These are phyloP conservation scores for Pichia paraexigua DNA, from an alignment of 805 yeast species.

Conservation along the genomic window DNA sequence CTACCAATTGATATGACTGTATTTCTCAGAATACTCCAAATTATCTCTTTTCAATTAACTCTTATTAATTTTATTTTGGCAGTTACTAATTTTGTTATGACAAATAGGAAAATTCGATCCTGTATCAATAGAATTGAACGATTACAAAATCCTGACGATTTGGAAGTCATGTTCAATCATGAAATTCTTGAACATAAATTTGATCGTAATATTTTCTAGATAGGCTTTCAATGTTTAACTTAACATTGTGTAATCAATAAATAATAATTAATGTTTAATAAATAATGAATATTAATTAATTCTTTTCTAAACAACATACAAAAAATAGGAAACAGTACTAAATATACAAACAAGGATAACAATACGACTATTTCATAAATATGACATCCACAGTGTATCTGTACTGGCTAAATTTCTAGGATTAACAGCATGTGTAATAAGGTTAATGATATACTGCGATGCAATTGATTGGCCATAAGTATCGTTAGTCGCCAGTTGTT, in stretches of 20 bases:
- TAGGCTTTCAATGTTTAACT: background rate
- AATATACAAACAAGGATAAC: background rate
- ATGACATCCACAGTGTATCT: conserved; percentile 94
- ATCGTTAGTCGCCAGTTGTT: conserved; percentile 54
- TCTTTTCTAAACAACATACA: background rate
- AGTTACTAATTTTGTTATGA: conserved; percentile 17
- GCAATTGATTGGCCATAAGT: conserved; percentile 61
- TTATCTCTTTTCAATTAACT: conserved; percentile 18
- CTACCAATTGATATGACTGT: conserved; percentile 6
- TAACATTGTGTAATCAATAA: background rate
- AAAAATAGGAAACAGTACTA: background rate
- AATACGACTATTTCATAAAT: conserved; percentile 38
- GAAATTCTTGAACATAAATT: conserved; percentile 14
- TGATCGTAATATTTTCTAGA: conserved; percentile 16
- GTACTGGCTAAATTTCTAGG: conserved; percentile 89
- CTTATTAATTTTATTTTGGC: conserved; percentile 16
- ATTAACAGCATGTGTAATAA: conserved; percentile 90
- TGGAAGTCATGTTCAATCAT: conserved; percentile 1
- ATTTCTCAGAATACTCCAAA: conserved; percentile 15
- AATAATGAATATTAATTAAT: background rate
- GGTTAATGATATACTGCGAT: conserved; percentile 82
- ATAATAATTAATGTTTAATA: background rate
- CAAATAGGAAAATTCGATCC: conserved; percentile 19
- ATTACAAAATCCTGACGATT: conserved; percentile 7
- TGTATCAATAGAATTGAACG: conserved; percentile 22